Percentiles rank a stretch among this genome's conserved stretches.
phyloP scores from a whole-genome alignment of 202 grass and related monocot species.

The Cymbopogon flexuosus region DNA sequence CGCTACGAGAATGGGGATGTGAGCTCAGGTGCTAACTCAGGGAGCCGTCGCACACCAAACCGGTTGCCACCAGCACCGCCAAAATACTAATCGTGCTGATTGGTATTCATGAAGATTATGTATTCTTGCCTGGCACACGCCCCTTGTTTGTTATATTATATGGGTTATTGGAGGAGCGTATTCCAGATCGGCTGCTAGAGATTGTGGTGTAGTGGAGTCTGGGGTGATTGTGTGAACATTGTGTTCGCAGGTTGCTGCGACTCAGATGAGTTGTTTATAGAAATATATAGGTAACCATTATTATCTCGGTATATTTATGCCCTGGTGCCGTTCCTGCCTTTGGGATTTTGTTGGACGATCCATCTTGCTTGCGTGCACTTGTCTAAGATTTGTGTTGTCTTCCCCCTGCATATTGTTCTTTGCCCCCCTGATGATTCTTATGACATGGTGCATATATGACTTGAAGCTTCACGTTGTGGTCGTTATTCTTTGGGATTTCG shows the following conservation, averaged over 20 bases:
- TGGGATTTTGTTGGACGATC: background rate
- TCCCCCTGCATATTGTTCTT: no score
- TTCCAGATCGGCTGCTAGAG: constrained; percentile 22
- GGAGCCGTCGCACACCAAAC: constrained; percentile 79
- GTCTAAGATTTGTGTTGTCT: no score
- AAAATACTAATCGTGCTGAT: constrained; percentile 55
- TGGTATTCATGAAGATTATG: constrained; percentile 32
- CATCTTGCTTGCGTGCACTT: background rate
- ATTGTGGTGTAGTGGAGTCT: constrained; percentile 26
- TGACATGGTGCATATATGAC: background rate
- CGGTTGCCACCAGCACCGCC: constrained; percentile 79
- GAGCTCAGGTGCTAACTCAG: constrained; percentile 52
- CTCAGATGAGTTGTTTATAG: constrained; percentile 47
- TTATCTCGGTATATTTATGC: constrained; percentile 13
- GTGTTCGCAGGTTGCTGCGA: constrained; percentile 20
- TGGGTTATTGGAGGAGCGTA: constrained; percentile 33
- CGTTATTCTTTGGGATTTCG: background rate
- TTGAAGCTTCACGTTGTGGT: background rate
- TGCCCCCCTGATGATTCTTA: no score
- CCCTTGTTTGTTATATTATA: constrained; percentile 30
- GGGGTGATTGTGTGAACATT: constrained; percentile 32
- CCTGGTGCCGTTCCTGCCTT: background rate
- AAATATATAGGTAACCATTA: constrained; percentile 42
- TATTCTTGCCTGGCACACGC: constrained; percentile 51
- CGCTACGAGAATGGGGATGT: constrained; percentile 70